Evolutionary conservation across 371 early-diverging fungal species (phyloP), one percentile per base, ranked within the genome.

Genomic region (Smittium culicis): DNA sequence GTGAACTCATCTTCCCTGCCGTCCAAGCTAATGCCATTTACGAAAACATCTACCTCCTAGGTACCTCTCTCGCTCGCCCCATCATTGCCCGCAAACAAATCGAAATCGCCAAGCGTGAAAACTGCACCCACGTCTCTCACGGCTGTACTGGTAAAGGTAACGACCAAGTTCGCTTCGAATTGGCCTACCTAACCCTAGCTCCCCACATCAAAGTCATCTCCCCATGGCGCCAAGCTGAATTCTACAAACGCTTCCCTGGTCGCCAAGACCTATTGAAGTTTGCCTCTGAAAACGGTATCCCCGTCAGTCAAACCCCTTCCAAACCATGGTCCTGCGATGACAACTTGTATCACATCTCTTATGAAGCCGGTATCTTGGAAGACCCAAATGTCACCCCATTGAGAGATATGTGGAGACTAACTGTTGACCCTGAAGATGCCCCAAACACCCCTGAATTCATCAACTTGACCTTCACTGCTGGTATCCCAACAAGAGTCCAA

Each of bases 271-370:
- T 97, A 68, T 82, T 97, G 66, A 94, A 84, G 67, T 97, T 88
- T 70, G 98, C 98, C 34, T 87, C 84, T 8, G 80, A 88, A 70
- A 93, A 91, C 88, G 81, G 80, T 71, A 91, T 97, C 69, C 96
- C 94, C 11, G 98, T 97, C 31, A 82, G 86, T 65, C 98, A 97
- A 81, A 96, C 98, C 27, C 84, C 87, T 35, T 86, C 91, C 76
- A 94, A 95, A 85, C 96, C 98, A 56, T 97, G 95, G 95, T 92
- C 92, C 17, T 95, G 94, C n/a, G 98, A 97, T 79, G 98, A 95
- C 81, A 97, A 96, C 85, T 77, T 97, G 75, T 96, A 88, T 88
- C 97, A 96, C 80, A 96, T 94, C 79, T 92, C 92, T 34, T 95
- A 90, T 72, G 97, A 96, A 80, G 97, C 95, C 69, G 96, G 95